phyloP scores from a whole-genome alignment of 305 asterid species.

The Solanum hybrid region DNA sequence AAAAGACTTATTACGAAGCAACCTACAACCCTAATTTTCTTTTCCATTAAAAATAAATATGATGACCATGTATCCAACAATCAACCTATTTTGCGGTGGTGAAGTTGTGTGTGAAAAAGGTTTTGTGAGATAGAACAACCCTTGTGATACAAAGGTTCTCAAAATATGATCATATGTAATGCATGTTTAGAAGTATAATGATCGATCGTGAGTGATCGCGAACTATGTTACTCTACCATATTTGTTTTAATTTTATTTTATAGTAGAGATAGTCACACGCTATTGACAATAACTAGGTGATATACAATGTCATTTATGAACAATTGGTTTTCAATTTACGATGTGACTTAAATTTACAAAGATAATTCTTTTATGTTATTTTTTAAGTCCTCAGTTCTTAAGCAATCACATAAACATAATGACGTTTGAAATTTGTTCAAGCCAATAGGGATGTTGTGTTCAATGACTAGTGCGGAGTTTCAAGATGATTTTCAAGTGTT shows the following conservation, averaged over 20 bases:
- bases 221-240: neutral
- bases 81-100: neutral
- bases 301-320: neutral
- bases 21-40: neutral
- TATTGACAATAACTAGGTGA: neutral
- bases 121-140: neutral
- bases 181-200: neutral
- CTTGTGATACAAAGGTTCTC: neutral
- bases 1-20: neutral
- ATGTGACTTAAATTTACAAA: neutral
- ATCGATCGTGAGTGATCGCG: neutral
- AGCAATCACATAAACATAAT: neutral
- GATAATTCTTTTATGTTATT: neutral
- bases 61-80: neutral
- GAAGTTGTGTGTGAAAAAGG: neutral
- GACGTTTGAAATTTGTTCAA: neutral
- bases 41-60: neutral
- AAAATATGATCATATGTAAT: neutral
- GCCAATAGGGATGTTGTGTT: neutral
- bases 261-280: neutral
- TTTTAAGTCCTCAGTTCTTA: neutral
- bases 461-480: neutral
- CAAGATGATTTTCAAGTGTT: neutral
- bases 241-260: too few relatives aligned
- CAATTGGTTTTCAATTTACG: neutral